Base-by-base conservation (phyloP, 2,329 filamentous ascomycete species). In the Pezicula radicicola region DNA sequence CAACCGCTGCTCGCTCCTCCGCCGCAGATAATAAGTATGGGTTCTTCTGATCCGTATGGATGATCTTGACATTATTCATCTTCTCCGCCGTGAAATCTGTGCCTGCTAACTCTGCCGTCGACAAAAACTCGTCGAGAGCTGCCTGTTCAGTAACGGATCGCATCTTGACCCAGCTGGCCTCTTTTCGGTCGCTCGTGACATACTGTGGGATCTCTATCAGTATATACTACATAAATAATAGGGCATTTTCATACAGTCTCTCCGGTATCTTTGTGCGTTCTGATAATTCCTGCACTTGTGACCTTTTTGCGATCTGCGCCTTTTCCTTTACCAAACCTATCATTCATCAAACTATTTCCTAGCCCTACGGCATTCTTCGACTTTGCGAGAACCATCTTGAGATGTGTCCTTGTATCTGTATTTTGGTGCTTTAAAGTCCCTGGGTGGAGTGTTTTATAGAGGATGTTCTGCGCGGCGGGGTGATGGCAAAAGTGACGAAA, bases 21-120 rank as follows among this genome's bases (percentile, higher is more conserved):
- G 85, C 81, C 0, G 88, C 84, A 0, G 91, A 93, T 16, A 99
- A 78, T 5, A 99, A 77, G 63, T 93, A 99, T 0, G 94, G 94
- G 70, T 99, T 99, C 75, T 88, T 90, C 74, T 97, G 92, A 70
- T 97, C 91, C 60, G 87, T 87, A 70, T 99, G 94, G 62, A 99
- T 97, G 68, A 99, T 97, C 77, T 97, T 97, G 72, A 97, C 89
- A 67, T 95, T 97, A 74, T 93, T 97, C 83, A 96, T 89, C 80
- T 97, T 97, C 77, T 97, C 92, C 27, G 94, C 95, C 1, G 93
- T 97, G 72, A 99, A 99, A 69, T 99, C 94, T 60, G 94, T 99
- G 59, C 91, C 93, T n/a, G 94, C 94, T 62, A 99, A 77, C 74
- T 97, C 92, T 57, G 94, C 95, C 2, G 94, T 99, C 52, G 88